Evolutionary conservation across 2,329 filamentous ascomycete genomes (phyloP).

Genomic region (Corniculantispora saksenae): DNA sequence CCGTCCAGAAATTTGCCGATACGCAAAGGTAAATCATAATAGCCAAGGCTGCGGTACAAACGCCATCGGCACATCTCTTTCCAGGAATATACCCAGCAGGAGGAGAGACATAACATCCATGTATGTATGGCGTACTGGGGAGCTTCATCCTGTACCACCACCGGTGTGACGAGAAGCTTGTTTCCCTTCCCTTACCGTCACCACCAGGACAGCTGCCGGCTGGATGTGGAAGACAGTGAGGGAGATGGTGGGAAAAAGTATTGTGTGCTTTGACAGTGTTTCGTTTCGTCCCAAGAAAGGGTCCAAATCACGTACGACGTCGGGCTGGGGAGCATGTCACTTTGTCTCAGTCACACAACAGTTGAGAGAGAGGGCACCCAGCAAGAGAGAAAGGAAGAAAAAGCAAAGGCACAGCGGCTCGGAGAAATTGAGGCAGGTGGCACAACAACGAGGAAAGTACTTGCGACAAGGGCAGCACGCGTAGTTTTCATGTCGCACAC

Average conservation of each 20-base stretch:
- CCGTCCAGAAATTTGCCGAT: neutral
- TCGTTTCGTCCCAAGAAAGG: conserved; percentile 8
- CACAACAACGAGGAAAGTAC: neutral
- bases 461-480: neutral
- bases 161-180: conserved; percentile 2
- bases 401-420: neutral
- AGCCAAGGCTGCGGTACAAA: neutral
- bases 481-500: neutral
- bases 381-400: neutral
- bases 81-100: neutral
- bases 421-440: neutral
- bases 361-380: neutral
- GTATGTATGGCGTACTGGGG: neutral
- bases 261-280: conserved; percentile 14
- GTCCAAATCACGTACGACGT: neutral
- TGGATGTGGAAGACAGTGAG: no score
- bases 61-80: neutral
- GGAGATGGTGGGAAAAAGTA: neutral
- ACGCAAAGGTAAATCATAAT: neutral
- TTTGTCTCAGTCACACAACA: conserved; percentile 12
- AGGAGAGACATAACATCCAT: neutral
- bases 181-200: neutral
- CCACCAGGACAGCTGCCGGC: neutral
- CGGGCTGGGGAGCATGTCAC: conserved; percentile 1
- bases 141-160: neutral